These are phyloP conservation scores for Irpex rosettiformis DNA, from an alignment of 1,284 basidiomycete genomes.

Conservation along the genomic window DNA sequence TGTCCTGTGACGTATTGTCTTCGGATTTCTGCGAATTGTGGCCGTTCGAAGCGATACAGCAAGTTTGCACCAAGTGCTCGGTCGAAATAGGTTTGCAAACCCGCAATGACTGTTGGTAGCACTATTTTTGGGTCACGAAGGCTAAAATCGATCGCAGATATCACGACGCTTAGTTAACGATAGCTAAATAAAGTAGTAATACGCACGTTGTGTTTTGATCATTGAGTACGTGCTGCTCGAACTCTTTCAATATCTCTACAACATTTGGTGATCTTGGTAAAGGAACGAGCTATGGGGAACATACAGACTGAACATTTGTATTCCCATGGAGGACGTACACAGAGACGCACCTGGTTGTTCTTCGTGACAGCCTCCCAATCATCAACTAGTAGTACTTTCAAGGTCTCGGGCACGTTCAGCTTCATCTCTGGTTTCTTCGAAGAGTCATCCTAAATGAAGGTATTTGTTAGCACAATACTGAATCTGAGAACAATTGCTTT, in stretches of 20 bases:
- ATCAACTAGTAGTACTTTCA: constrained; percentile 91
- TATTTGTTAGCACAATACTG: neutral
- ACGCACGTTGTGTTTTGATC: constrained; percentile 48
- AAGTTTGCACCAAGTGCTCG: constrained; percentile 87
- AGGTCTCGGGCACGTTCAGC: constrained; percentile 82
- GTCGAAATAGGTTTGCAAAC: constrained; percentile 94
- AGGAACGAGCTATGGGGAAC: constrained; percentile 74
- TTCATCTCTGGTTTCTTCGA: constrained; percentile 87
- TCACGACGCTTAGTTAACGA: neutral
- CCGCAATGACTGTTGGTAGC: constrained; percentile 81
- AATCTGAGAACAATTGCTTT: neutral
- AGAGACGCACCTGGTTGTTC: constrained; percentile 70
- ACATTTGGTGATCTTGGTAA: constrained; percentile 86
- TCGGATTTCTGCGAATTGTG: constrained; percentile 85
- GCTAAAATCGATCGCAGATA: constrained; percentile 33
- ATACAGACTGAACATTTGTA: neutral
- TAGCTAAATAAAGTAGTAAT: neutral
- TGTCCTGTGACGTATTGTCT: constrained; percentile 74
- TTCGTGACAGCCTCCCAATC: constrained; percentile 99
- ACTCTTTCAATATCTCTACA: constrained; percentile 75
- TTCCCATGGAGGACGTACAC: constrained; percentile 1
- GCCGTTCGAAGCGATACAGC: constrained; percentile 91
- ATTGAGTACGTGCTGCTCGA: constrained; percentile 59
- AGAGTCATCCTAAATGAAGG: constrained; percentile 49
- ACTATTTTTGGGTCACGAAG: constrained; percentile 58